Conservation (phyloP, 768 basidiomycete genomes). For the Candolleomyces aberdarensis region DNA sequence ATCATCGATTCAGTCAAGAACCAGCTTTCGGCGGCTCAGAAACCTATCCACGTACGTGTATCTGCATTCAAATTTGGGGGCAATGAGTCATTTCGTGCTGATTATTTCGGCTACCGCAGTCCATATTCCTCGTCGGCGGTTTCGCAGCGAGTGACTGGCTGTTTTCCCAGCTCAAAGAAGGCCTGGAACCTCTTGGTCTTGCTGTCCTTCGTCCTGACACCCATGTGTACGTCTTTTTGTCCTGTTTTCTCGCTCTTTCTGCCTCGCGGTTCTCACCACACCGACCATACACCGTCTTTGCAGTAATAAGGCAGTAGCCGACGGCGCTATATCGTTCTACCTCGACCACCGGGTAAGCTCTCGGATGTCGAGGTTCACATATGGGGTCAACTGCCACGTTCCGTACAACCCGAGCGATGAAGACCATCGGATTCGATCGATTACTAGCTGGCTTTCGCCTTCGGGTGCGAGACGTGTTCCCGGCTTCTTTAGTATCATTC, state of each 20-base stretch:
- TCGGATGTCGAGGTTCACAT: slow-evolving; percentile 24
- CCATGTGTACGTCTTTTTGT: slow-evolving; percentile 9
- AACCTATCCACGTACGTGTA: slow-evolving; percentile 13
- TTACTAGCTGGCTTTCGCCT: slow-evolving; percentile 11
- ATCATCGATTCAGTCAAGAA: slow-evolving; percentile 15
- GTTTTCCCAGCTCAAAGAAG: slow-evolving; percentile 13
- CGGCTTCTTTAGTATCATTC: slow-evolving; percentile 14
- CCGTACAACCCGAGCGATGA: slow-evolving; percentile 14
- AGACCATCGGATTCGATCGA: slow-evolving; percentile 17
- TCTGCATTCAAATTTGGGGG: neutral
- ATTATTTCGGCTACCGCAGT: slow-evolving; percentile 6
- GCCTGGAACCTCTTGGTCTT: slow-evolving; percentile 8
- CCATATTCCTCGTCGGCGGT: slow-evolving; percentile 22
- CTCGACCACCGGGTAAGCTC: slow-evolving; percentile 23
- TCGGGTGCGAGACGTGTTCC: slow-evolving; percentile 12
- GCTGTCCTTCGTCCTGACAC: slow-evolving; percentile 13
- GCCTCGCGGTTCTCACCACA: neutral
- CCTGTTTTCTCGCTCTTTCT: no score
- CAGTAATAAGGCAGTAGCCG: slow-evolving; percentile 31
- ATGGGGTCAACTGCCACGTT: slow-evolving; percentile 19
- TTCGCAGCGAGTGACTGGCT: slow-evolving; percentile 22
- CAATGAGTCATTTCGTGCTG: neutral
- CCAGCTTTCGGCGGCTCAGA: slow-evolving; percentile 9
- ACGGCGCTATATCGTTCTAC: slow-evolving; percentile 27
- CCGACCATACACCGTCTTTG: neutral